A percentile compares a stretch with the other conserved stretches of the same genome.
These are phyloP conservation scores for Macrolepiota fuliginosa DNA, from an alignment of 768 basidiomycete genomes.

Conservation along the genomic window DNA sequence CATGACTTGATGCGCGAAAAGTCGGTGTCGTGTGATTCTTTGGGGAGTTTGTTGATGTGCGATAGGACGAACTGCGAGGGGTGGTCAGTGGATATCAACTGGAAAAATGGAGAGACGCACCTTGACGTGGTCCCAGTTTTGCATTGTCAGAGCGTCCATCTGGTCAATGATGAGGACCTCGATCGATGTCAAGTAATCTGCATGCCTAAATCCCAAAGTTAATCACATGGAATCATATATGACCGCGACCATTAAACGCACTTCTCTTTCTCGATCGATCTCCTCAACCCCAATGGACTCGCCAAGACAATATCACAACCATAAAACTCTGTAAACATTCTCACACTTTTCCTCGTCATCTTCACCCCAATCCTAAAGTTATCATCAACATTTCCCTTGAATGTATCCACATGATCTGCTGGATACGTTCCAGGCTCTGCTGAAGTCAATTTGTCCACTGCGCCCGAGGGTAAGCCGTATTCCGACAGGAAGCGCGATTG, in stretches of 20 bases:
- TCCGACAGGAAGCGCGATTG: conserved; percentile 77
- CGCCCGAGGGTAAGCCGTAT: conserved; percentile 78
- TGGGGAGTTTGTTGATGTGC: conserved; percentile 84
- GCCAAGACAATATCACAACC: conserved; percentile 89
- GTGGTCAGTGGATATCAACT: background rate
- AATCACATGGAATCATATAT: background rate
- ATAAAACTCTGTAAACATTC: conserved; percentile 90
- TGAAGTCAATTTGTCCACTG: conserved; percentile 74
- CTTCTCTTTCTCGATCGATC: conserved; percentile 95
- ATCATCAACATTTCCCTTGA: conserved; percentile 97
- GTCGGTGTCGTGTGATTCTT: conserved; percentile 90
- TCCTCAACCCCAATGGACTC: conserved; percentile 87
- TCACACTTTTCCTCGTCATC: conserved; percentile 87
- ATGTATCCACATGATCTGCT: conserved; percentile 86
- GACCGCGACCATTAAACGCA: conserved; percentile 34
- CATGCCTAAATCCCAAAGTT: conserved; percentile 47
- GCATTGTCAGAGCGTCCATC: conserved; percentile 91
- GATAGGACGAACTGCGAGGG: conserved; percentile 72
- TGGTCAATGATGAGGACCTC: conserved; percentile 92
- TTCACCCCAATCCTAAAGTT: conserved; percentile 92
- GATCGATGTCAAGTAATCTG: conserved; percentile 91
- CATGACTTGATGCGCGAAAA: conserved; percentile 98
- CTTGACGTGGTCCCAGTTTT: conserved; percentile 99
- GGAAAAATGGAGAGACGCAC: conserved; percentile 35
- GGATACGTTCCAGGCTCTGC: conserved; percentile 81